Evolutionary conservation across 2,329 filamentous ascomycete genomes (phyloP).

Genomic region (Leptoxyphium fumago): DNA sequence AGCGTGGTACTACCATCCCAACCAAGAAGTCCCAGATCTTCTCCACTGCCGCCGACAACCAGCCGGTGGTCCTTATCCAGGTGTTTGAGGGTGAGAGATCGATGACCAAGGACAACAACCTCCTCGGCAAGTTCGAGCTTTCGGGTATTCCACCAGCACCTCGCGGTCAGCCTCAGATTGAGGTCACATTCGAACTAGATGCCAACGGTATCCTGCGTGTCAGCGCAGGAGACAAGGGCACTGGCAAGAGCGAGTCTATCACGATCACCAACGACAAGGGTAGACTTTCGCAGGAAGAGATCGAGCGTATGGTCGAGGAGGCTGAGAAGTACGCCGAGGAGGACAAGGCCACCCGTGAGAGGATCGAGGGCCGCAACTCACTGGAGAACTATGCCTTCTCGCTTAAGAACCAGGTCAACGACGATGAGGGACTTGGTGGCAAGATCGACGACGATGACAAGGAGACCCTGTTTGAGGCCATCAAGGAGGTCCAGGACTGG

Average conservation of each 20-base stretch:
- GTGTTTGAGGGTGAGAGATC: slow-evolving; percentile 88
- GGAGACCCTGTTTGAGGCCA: slow-evolving; percentile 84
- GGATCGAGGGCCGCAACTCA: slow-evolving; percentile 89
- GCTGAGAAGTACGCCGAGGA: slow-evolving; percentile 98
- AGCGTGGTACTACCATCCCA: slow-evolving; percentile 85
- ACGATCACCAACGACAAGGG: slow-evolving; percentile 99
- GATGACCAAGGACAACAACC: slow-evolving; percentile 94
- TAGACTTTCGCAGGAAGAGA: slow-evolving; percentile 88
- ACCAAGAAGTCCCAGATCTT: slow-evolving; percentile 98
- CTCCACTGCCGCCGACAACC: slow-evolving; percentile 92
- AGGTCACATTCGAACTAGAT: slow-evolving; percentile 94
- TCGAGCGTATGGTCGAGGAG: slow-evolving; percentile 97
- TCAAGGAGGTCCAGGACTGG: slow-evolving; percentile 97
- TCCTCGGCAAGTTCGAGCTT: slow-evolving; percentile 95
- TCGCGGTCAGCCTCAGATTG: slow-evolving; percentile 93
- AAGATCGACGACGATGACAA: slow-evolving; percentile 99
- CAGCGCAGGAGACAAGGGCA: slow-evolving; percentile 91
- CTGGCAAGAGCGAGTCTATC: slow-evolving; percentile 91
- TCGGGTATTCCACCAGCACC: slow-evolving; percentile 90
- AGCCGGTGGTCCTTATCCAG: slow-evolving; percentile 88
- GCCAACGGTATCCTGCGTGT: slow-evolving; percentile 98
- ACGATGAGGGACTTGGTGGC: slow-evolving; percentile 89
- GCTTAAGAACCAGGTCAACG: slow-evolving; percentile 98
- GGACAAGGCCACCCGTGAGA: slow-evolving; percentile 94
- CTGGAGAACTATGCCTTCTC: slow-evolving; percentile 99